Evolutionary conservation across 805 yeast genomes (phyloP).

Genomic region (Hanseniaspora guilliermondii): DNA sequence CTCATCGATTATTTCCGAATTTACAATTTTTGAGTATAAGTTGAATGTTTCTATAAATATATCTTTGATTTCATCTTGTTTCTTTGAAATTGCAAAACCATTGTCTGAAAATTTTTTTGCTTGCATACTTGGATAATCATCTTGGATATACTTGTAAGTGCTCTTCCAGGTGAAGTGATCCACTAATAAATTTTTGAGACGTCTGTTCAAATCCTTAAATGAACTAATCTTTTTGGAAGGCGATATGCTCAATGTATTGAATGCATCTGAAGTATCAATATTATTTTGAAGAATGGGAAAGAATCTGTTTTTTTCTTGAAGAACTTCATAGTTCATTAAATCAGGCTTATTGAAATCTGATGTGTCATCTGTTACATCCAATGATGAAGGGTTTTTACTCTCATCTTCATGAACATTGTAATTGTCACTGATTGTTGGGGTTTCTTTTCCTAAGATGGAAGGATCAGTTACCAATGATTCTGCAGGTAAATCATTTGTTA

Average conservation of each 20-base stretch:
- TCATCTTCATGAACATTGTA: neutral
- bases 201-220: conserved; percentile 16
- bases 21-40: conserved; percentile 31
- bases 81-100: conserved; percentile 21
- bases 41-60: conserved; percentile 36
- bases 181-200: conserved; percentile 22
- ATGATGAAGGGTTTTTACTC: neutral
- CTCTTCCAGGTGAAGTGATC: conserved; percentile 22
- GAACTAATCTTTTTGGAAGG: conserved; percentile 18
- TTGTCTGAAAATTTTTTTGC: conserved; percentile 23
- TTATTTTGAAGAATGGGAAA: conserved; percentile 28
- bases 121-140: conserved; percentile 25
- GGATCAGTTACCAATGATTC: neutral
- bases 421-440: no score
- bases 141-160: conserved; percentile 10
- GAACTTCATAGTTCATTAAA: conserved; percentile 19
- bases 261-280: conserved; percentile 11
- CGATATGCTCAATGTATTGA: conserved; percentile 15
- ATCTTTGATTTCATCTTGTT: conserved; percentile 26
- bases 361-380: neutral
- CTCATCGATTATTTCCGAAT: conserved; percentile 34
- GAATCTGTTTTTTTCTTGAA: conserved; percentile 29
- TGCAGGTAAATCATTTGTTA: conserved; percentile 14
- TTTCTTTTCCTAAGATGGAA: neutral
- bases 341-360: conserved; percentile 7